A percentile compares a stretch with the other conserved stretches of the same genome.
Conservation (phyloP, 192 early-diverging fungal species). For the Coemansia sp. region DNA sequence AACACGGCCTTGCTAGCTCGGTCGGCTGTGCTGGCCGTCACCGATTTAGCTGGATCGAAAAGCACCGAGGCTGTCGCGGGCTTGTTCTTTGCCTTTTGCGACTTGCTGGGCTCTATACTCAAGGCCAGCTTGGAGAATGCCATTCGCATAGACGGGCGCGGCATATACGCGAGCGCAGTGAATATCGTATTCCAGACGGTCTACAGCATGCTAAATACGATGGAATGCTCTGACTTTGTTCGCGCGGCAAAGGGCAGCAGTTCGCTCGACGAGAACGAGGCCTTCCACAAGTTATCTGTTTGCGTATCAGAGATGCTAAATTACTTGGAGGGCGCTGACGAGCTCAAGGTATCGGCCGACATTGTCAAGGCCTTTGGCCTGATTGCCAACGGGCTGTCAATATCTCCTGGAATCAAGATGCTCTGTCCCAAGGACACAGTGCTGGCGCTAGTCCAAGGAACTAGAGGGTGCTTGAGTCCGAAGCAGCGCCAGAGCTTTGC, state of each 20-base stretch:
- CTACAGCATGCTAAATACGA: constrained; percentile 48
- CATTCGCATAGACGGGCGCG: constrained; percentile 2
- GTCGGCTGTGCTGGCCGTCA: constrained; percentile 23
- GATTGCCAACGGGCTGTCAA: constrained; percentile 38
- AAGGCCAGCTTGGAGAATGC: constrained; percentile 18
- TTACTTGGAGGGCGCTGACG: constrained; percentile 28
- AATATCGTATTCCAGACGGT: constrained; percentile 36
- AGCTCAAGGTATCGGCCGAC: constrained; percentile 15
- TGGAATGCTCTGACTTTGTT: constrained; percentile 43
- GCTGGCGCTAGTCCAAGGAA: constrained; percentile 19
- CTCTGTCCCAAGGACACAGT: constrained; percentile 36
- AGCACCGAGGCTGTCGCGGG: constrained; percentile 32
- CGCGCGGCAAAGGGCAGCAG: constrained; percentile 27
- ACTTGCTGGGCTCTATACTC: constrained; percentile 42
- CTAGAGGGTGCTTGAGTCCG: constrained; percentile 4
- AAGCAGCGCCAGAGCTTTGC: constrained; percentile 21
- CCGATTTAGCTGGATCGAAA: constrained; percentile 7
- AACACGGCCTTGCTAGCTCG: constrained; percentile 33
- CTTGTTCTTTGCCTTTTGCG: constrained; percentile 50
- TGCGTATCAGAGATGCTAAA: constrained; percentile 49
- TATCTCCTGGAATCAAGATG: constrained; percentile 36
- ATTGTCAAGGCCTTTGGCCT: constrained; percentile 42
- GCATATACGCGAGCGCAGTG: constrained; percentile 26
- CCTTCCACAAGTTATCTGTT: constrained; percentile 38
- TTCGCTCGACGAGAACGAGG: constrained; percentile 35